Percentiles rank a stretch among this genome's conserved stretches.
phyloP scores from a whole-genome alignment of 2,329 filamentous ascomycete species.

The Fusarium subtropicale region DNA sequence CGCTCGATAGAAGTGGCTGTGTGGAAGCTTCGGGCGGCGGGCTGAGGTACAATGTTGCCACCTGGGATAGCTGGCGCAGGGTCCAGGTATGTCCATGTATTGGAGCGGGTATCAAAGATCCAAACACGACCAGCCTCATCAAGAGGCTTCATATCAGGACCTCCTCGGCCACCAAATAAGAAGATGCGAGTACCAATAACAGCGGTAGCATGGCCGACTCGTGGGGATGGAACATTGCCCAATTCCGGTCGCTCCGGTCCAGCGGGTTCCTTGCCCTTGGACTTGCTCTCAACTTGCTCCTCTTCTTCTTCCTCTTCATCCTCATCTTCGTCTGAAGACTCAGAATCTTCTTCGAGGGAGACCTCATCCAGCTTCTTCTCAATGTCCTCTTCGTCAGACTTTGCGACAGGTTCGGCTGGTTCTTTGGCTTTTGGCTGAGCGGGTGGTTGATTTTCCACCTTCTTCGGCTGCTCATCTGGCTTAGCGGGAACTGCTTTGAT shows the following conservation, averaged over 20 bases:
- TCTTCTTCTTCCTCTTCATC: not conserved
- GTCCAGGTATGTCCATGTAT: conserved; percentile 73
- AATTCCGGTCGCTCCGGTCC: conserved; percentile 46
- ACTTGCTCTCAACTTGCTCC: conserved; percentile 41
- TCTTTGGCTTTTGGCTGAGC: conserved; percentile 19
- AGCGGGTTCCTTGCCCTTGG: conserved; percentile 57
- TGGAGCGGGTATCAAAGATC: conserved; percentile 75
- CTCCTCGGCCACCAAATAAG: conserved; percentile 83
- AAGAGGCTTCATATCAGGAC: conserved; percentile 74
- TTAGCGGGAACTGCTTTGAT: conserved; percentile 63
- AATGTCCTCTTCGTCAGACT: conserved; percentile 31
- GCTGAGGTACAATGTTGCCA: conserved; percentile 57
- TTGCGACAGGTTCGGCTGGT: conserved; percentile 43
- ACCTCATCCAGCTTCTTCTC: conserved; percentile 58
- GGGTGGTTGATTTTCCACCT: conserved; percentile 28
- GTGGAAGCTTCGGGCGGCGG: conserved; percentile 78
- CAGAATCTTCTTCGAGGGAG: conserved; percentile 50
- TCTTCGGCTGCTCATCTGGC: conserved; percentile 43
- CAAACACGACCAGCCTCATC: conserved; percentile 81
- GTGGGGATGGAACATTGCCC: conserved; percentile 69
- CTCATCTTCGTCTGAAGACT: conserved; percentile 31
- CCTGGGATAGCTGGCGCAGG: conserved; percentile 63
- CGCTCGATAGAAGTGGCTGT: conserved; percentile 67
- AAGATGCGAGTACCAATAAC: conserved; percentile 78
- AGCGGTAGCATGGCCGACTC: conserved; percentile 79